Percentiles rank a stretch among this genome's conserved stretches.
Evolutionary conservation across 1,284 basidiomycete species (phyloP).

Genomic region (Fomitopsis palustris): DNA sequence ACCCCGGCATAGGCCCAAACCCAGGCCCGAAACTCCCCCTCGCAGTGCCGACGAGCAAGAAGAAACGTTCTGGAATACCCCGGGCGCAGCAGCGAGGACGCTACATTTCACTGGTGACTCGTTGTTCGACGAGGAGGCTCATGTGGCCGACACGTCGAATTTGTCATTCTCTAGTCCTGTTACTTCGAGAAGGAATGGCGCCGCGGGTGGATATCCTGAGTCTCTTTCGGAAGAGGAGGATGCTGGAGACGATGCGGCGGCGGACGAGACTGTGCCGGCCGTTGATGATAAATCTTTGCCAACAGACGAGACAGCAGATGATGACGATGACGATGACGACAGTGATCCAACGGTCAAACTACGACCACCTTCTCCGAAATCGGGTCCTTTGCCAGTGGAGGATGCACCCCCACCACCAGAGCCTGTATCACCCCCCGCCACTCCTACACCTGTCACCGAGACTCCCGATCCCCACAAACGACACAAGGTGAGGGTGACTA

Average conservation of each 20-base stretch:
- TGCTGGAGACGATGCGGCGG: neutral
- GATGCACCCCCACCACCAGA: slow-evolving; percentile 4
- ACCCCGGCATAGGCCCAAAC: slow-evolving; percentile 3
- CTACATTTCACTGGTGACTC: slow-evolving; percentile 60
- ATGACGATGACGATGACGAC: neutral
- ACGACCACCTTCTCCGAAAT: neutral
- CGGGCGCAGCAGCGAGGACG: slow-evolving; percentile 49
- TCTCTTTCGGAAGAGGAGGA: neutral
- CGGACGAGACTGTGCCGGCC: neutral
- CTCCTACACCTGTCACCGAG: slow-evolving; percentile 5
- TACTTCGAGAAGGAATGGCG: neutral
- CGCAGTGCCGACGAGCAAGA: slow-evolving; percentile 36
- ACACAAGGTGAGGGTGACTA: slow-evolving; percentile 40
- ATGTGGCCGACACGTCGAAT: slow-evolving; percentile 50
- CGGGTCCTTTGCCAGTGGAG: slow-evolving; percentile 1
- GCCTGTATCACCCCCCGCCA: slow-evolving; percentile 7
- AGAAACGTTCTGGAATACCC: slow-evolving; percentile 59
- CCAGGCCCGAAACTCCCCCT: slow-evolving; percentile 18
- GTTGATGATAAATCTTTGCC: neutral
- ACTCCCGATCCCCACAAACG: slow-evolving; percentile 17
- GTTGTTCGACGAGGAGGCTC: slow-evolving; percentile 58
- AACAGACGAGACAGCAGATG: neutral
- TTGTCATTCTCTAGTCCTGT: slow-evolving; percentile 50
- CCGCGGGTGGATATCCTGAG: neutral
- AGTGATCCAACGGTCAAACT: neutral